Evolutionary conservation across 805 yeast genomes (phyloP).

Genomic region (Candida insectalens): DNA sequence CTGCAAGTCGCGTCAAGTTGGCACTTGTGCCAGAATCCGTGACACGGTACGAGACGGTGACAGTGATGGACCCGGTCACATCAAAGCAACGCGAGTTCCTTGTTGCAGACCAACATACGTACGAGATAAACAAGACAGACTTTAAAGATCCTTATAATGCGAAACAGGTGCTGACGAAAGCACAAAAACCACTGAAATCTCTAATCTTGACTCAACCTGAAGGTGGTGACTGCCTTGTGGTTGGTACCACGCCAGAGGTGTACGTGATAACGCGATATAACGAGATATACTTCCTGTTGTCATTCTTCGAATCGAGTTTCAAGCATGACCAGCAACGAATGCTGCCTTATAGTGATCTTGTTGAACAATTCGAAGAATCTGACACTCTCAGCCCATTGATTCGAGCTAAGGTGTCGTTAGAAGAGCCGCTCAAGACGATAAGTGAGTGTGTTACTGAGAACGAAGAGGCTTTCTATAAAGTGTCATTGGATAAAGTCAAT

Average conservation of each 20-base stretch:
- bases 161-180: conserved; percentile 19
- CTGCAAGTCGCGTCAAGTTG: conserved; percentile 6
- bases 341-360: conserved; percentile 33
- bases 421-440: conserved; percentile 21
- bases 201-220: conserved; percentile 19
- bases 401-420: conserved; percentile 18
- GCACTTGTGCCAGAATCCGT: conserved; percentile 11
- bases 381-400: conserved; percentile 10
- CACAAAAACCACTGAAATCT: conserved; percentile 31
- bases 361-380: conserved; percentile 22
- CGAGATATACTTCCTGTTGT: conserved; percentile 28
- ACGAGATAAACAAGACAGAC: conserved; percentile 30
- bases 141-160: conserved; percentile 26
- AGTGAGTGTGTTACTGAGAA: conserved; percentile 32
- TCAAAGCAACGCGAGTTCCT: conserved; percentile 10
- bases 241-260: conserved; percentile 30
- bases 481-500: conserved; percentile 29
- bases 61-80: too few species aligned
- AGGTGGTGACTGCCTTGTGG: conserved; percentile 26
- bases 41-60: too few species aligned
- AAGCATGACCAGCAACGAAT: conserved; percentile 22
- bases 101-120: conserved; percentile 15
- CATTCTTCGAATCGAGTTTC: conserved; percentile 22
- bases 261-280: conserved; percentile 33
- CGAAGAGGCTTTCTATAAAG: conserved; percentile 36